These are phyloP conservation scores for Cercospora janseana DNA, from an alignment of 2,329 filamentous ascomycete genomes.

Conservation along the genomic window DNA sequence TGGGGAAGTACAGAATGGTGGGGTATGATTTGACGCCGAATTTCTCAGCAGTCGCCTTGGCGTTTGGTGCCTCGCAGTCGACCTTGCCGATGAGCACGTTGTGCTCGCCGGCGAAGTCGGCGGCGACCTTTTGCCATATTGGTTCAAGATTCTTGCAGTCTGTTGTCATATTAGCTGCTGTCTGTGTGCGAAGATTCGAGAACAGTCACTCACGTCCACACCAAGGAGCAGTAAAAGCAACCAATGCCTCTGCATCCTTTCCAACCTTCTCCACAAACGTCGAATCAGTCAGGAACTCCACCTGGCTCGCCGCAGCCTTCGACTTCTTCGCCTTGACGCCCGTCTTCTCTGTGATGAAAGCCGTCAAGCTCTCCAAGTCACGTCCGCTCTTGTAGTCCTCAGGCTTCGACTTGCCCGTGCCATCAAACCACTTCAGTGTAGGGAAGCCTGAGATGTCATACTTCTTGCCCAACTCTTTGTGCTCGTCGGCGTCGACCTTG, in stretches of 20 bases:
- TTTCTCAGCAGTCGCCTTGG: slow-evolving; percentile 72
- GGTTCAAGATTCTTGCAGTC: slow-evolving; percentile 97
- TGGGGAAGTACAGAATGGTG: slow-evolving; percentile 96
- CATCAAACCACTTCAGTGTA: slow-evolving; percentile 96
- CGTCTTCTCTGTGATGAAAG: slow-evolving; percentile 84
- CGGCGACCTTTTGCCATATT: slow-evolving; percentile 81
- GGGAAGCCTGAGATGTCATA: slow-evolving; percentile 94
- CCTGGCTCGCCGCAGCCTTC: slow-evolving; percentile 68
- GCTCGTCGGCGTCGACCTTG: slow-evolving; percentile 92
- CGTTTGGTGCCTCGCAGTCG: slow-evolving; percentile 83
- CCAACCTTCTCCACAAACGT: slow-evolving; percentile 77
- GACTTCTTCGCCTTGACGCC: slow-evolving; percentile 76
- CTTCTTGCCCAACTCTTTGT: slow-evolving; percentile 78
- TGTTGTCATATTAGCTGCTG: slow-evolving; percentile 41
- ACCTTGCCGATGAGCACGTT: slow-evolving; percentile 89
- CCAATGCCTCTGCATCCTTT: slow-evolving; percentile 81
- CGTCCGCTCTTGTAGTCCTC: slow-evolving; percentile 82
- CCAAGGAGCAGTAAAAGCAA: slow-evolving; percentile 98
- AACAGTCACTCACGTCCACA: slow-evolving; percentile 77
- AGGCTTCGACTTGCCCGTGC: slow-evolving; percentile 75
- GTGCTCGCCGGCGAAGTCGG: slow-evolving; percentile 74
- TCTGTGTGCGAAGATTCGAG: background rate
- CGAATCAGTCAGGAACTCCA: slow-evolving; percentile 76
- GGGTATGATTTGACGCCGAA: slow-evolving; percentile 85
- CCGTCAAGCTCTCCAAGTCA: slow-evolving; percentile 78